phyloP scores from a whole-genome alignment of 148 eudicot species.

The Oxyria digyna region DNA sequence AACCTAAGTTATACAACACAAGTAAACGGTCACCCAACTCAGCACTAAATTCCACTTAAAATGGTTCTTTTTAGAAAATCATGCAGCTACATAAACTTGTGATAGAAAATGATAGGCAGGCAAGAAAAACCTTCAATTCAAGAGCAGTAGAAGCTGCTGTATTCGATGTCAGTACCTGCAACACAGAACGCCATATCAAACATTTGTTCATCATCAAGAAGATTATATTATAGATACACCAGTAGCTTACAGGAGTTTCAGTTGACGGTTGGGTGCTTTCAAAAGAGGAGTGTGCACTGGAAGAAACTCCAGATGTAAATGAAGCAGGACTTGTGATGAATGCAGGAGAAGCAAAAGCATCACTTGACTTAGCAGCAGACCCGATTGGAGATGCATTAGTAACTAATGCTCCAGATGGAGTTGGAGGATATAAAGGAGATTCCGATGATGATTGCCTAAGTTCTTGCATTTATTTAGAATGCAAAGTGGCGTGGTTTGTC shows the following conservation, averaged over 20 bases:
- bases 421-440: conserved; percentile 1
- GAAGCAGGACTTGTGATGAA: conserved; percentile 13
- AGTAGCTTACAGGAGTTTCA: conserved; percentile 19
- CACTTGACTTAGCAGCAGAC: conserved; percentile 4
- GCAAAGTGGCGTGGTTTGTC: not conserved
- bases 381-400: not conserved
- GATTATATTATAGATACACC: not conserved
- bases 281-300: conserved; percentile 13
- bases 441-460: not conserved
- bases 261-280: conserved; percentile 20
- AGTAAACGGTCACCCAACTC: conserved; percentile 8
- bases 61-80: conserved; percentile 7
- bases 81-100: conserved; percentile 11
- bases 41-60: conserved; percentile 15
- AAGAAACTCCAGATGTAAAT: conserved; percentile 21
- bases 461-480: conserved; percentile 1
- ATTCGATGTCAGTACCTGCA: conserved; percentile 20
- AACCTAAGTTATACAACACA: not conserved
- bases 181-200: not conserved
- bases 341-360: conserved; percentile 12
- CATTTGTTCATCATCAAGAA: not conserved
- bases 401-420: not conserved
- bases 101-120: conserved; percentile 14
- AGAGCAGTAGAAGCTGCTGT: conserved; percentile 16
- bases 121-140: conserved; percentile 12